Percentiles rank a stretch among this genome's conserved stretches.
Evolutionary conservation across 2,329 filamentous ascomycete species (phyloP).

Genomic region (Chrysoporthe puriensis): DNA sequence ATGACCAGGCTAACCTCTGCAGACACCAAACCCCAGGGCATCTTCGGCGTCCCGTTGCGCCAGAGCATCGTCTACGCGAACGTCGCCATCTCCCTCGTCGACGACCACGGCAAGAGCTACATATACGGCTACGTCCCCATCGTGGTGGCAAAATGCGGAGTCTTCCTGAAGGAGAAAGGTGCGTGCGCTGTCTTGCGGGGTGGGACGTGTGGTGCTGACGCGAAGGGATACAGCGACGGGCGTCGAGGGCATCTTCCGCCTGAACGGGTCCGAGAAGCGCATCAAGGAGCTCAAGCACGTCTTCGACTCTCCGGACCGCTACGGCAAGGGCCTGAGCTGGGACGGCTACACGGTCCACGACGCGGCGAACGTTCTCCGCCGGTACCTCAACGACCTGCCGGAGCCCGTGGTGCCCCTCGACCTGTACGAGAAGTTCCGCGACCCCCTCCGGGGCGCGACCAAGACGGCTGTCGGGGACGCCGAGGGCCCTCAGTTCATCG

Average conservation of each 20-base stretch:
- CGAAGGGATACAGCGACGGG: conserved; percentile 71
- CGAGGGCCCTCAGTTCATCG: conserved; percentile 70
- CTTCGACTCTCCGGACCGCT: conserved; percentile 93
- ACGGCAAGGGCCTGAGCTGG: conserved; percentile 97
- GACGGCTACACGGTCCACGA: conserved; percentile 98
- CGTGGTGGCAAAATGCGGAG: conserved; percentile 96
- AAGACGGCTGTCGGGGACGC: conserved; percentile 74
- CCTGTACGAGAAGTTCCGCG: conserved; percentile 88
- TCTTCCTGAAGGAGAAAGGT: conserved; percentile 98
- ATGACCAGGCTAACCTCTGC: conserved; percentile 32
- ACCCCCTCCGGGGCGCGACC: conserved; percentile 73
- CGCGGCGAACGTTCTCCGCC: conserved; percentile 91
- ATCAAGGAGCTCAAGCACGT: conserved; percentile 94
- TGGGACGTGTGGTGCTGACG: conserved; percentile 29
- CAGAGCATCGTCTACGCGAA: conserved; percentile 97
- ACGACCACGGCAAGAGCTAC: conserved; percentile 90
- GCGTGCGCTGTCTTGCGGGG: conserved; percentile 37
- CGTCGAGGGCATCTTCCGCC: conserved; percentile 93
- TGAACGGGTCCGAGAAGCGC: conserved; percentile 94
- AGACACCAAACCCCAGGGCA: conserved; percentile 67
- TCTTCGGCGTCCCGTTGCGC: conserved; percentile 91
- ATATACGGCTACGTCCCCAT: conserved; percentile 99
- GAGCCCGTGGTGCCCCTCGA: conserved; percentile 95
- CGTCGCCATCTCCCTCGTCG: conserved; percentile 93
- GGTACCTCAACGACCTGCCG: conserved; percentile 94